Percentiles rank a stretch among this genome's conserved stretches.
Conservation (phyloP, 371 early-diverging fungal species). For the Mucor velutinosus region DNA sequence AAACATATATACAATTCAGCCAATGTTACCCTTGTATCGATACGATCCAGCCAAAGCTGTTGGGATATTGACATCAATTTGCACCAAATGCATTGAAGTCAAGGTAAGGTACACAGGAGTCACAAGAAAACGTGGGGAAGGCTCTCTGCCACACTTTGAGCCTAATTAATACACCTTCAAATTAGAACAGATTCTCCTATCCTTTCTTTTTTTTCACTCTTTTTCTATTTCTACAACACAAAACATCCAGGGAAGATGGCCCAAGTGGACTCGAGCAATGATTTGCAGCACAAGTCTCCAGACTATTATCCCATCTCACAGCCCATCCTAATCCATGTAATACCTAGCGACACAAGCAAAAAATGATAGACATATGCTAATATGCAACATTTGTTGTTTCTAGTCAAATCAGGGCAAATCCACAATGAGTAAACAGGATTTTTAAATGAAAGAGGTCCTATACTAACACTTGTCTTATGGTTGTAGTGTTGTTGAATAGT, state of each 20-base stretch:
- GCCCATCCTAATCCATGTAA: background rate
- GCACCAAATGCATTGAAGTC: background rate
- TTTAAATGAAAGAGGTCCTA: too few relatives aligned
- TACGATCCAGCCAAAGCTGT: too few relatives aligned
- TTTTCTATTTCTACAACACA: too few relatives aligned
- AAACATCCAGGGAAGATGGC: background rate
- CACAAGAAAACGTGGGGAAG: background rate
- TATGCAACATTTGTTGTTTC: background rate
- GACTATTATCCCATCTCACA: background rate
- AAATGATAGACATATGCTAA: background rate
- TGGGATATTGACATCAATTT: too few relatives aligned
- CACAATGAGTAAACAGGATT: background rate
- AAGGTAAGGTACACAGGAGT: background rate
- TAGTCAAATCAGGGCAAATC: background rate
- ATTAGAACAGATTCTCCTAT: background rate
- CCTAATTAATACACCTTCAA: background rate
- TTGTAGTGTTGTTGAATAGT: background rate
- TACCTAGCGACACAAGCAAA: background rate
- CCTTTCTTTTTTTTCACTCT: background rate
- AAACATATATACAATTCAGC: too few relatives aligned
- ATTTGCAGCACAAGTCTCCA: background rate
- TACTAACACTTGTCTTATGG: background rate
- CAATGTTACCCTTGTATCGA: too few relatives aligned
- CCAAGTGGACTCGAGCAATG: background rate
- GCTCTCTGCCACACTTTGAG: background rate